phyloP scores from a whole-genome alignment of 2,329 filamentous ascomycete genomes.

The Leptographium wingfieldii region DNA sequence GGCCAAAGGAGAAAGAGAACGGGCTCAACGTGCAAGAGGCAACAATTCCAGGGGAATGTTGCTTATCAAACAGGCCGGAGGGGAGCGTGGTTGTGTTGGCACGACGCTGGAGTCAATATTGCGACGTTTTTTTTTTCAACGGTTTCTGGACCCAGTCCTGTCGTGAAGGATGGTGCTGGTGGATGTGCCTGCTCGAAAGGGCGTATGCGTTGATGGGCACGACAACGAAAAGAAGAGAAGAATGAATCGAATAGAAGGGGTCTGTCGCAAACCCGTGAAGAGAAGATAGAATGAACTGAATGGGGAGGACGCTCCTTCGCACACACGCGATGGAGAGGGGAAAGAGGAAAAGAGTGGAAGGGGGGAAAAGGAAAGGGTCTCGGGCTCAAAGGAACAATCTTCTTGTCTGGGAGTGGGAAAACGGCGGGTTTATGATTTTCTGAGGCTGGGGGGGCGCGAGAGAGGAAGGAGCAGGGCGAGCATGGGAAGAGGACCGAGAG shows the following conservation, averaged over 20 bases:
- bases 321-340: slow-evolving; percentile 6
- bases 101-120: slow-evolving; percentile 21
- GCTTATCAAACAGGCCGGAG: slow-evolving; percentile 19
- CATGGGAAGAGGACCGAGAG: slow-evolving; percentile 1
- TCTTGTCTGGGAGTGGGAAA: slow-evolving; percentile 4
- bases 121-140: slow-evolving; percentile 7
- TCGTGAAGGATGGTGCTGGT: slow-evolving; percentile 14
- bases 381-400: slow-evolving; percentile 4
- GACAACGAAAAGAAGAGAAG: neutral
- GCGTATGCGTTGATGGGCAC: neutral
- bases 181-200: neutral
- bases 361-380: neutral
- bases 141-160: slow-evolving; percentile 4
- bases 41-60: slow-evolving; percentile 18
- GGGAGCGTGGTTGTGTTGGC: slow-evolving; percentile 5
- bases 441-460: slow-evolving; percentile 12
- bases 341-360: slow-evolving; percentile 2
- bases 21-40: slow-evolving; percentile 10
- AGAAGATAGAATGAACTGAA: neutral
- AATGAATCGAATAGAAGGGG: slow-evolving; percentile 22
- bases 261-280: slow-evolving; percentile 18
- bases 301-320: slow-evolving; percentile 1
- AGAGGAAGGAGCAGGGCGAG: slow-evolving; percentile 15
- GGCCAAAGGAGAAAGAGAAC: neutral
- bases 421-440: slow-evolving; percentile 13